Conservation (phyloP, 139 green algal species). For the Ettlia oleoabundans region DNA sequence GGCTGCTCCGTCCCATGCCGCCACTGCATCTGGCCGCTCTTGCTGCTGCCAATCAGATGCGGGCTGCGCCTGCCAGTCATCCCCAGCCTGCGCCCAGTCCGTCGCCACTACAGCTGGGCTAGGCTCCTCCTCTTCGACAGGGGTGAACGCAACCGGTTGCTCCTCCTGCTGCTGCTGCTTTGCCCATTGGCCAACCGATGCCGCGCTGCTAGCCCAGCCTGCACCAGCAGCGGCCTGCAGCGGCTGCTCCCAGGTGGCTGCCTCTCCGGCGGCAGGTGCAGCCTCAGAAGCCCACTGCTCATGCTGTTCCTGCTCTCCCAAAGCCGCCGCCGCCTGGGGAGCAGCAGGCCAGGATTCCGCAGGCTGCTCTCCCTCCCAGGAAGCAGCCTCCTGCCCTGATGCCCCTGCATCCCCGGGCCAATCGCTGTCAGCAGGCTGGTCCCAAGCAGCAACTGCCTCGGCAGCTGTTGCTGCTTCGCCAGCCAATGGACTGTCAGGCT, state of each 20-base stretch:
- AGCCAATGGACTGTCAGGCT: background rate
- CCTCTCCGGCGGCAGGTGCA: background rate
- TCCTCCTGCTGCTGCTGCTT: too few species aligned
- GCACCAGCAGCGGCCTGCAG: background rate
- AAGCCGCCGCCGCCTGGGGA: background rate
- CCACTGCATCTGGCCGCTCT: background rate
- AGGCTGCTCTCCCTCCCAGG: too few species aligned
- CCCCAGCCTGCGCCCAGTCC: background rate
- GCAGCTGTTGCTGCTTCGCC: background rate
- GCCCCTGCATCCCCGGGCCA: background rate
- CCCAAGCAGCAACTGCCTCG: background rate
- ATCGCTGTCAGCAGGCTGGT: background rate
- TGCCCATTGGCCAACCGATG: background rate
- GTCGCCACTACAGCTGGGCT: background rate
- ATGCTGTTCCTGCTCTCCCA: too few species aligned
- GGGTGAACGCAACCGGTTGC: background rate
- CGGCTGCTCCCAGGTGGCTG: background rate
- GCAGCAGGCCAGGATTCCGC: background rate
- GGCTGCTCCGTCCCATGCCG: background rate
- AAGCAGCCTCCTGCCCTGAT: too few species aligned
- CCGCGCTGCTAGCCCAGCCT: background rate
- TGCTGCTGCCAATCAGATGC: conserved; percentile 9
- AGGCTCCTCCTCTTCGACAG: background rate
- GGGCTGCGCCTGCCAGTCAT: background rate
- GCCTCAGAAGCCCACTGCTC: background rate